Conservation (phyloP, 768 basidiomycete genomes). For the Rhizopogon roseolus region DNA sequence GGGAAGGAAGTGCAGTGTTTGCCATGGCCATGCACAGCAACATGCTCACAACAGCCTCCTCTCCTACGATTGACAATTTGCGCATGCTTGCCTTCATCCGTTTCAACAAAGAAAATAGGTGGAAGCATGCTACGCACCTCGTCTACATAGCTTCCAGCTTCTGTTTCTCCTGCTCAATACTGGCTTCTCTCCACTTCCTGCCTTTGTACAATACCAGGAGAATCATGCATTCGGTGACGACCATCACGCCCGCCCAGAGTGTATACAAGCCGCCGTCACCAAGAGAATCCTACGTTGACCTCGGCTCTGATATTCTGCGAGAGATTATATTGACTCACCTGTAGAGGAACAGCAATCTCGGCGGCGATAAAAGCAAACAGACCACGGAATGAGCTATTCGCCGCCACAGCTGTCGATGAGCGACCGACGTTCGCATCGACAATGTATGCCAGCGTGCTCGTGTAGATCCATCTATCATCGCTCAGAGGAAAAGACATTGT, state of each 20-base stretch:
- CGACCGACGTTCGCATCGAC: slow-evolving; percentile 84
- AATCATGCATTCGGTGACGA: slow-evolving; percentile 49
- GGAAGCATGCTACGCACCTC: too few species aligned
- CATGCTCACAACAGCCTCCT: too few species aligned
- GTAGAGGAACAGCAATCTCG: slow-evolving; percentile 74
- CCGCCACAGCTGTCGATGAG: slow-evolving; percentile 71
- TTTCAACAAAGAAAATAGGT: too few species aligned
- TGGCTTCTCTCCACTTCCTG: slow-evolving; percentile 50
- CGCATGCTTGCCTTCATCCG: too few species aligned
- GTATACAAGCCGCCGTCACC: slow-evolving; percentile 84
- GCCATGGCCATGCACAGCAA: too few species aligned
- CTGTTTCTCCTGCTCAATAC: slow-evolving; percentile 37
- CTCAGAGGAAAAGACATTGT: background rate
- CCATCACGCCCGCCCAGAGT: slow-evolving; percentile 55
- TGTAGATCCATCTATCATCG: slow-evolving; percentile 51
- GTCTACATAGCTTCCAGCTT: background rate
- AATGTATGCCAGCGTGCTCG: slow-evolving; percentile 76
- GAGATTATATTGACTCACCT: slow-evolving; percentile 22
- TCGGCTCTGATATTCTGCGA: background rate
- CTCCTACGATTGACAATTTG: too few species aligned
- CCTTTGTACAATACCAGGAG: slow-evolving; percentile 62
- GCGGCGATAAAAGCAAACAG: slow-evolving; percentile 60
- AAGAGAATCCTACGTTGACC: slow-evolving; percentile 46
- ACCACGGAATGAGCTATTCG: slow-evolving; percentile 76
- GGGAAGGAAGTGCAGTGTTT: too few species aligned